Percentiles rank a stretch among this genome's conserved stretches.
These are phyloP conservation scores for Ploettnerulaceae sp. DNA, from an alignment of 2,329 filamentous ascomycete genomes.

Conservation along the genomic window DNA sequence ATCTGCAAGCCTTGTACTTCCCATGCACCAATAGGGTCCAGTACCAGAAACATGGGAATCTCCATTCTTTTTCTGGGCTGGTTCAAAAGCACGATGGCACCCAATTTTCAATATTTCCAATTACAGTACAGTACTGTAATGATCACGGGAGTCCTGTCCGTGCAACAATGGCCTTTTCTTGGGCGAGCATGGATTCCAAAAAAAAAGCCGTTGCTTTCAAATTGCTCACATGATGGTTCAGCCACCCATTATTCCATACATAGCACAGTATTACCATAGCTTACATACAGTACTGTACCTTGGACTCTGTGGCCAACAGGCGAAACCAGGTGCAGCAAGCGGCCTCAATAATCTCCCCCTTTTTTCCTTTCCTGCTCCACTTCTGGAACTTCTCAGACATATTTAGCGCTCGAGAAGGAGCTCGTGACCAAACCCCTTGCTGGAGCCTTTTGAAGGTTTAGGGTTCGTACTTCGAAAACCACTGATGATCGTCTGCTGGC, in stretches of 20 bases:
- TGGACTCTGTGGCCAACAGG: not conserved
- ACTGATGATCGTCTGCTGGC: slow-evolving; percentile 2
- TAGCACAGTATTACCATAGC: not conserved
- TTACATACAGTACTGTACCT: not conserved
- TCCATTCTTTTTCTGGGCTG: no score
- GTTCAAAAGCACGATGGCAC: not conserved
- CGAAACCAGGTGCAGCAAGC: no score
- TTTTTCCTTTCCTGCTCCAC: not conserved
- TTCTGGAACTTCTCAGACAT: slow-evolving; percentile 17
- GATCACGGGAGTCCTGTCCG: slow-evolving; percentile 5
- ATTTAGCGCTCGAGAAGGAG: slow-evolving; percentile 21
- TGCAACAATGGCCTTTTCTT: no score
- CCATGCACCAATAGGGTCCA: slow-evolving; percentile 17
- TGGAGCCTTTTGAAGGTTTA: slow-evolving; percentile 4
- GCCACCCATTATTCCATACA: slow-evolving; percentile 16
- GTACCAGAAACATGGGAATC: slow-evolving; percentile 24
- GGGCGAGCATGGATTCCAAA: not conserved
- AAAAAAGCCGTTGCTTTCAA: slow-evolving; percentile 6
- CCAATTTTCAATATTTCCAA: not conserved
- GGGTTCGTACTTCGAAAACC: no score
- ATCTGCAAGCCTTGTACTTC: not conserved
- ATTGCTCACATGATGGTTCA: slow-evolving; percentile 16
- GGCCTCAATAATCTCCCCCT: not conserved
- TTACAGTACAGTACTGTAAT: not conserved
- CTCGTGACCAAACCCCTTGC: slow-evolving; percentile 24